Percentiles rank a stretch among this genome's conserved stretches.
Evolutionary conservation across 805 yeast genomes (phyloP).

Genomic region (Soucietia sequanensis): DNA sequence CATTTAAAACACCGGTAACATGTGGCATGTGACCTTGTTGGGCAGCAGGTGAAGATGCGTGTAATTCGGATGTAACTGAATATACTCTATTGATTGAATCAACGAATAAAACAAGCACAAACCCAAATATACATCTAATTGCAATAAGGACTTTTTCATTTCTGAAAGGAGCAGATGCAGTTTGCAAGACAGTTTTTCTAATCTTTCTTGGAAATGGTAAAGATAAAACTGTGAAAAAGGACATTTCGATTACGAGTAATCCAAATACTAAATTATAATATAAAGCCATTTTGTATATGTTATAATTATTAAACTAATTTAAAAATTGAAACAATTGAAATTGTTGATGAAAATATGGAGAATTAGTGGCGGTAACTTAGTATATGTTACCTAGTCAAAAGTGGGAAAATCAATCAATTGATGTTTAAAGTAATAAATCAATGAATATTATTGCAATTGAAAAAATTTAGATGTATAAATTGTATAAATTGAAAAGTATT

Average conservation of each 20-base stretch:
- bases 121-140: conserved; percentile 77
- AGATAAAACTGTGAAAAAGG: conserved; percentile 72
- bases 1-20: conserved; percentile 37
- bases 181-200: conserved; percentile 64
- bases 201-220: conserved; percentile 78
- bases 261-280: conserved; percentile 60
- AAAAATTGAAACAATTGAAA: no score
- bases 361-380: no score
- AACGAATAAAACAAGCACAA: conserved; percentile 77
- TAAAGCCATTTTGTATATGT: conserved; percentile 32
- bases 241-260: conserved; percentile 77
- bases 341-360: no score
- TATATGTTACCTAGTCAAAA: no score
- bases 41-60: conserved; percentile 23
- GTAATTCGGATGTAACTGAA: conserved; percentile 63
- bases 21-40: conserved; percentile 14
- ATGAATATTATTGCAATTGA: no score
- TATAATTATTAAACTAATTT: no score
- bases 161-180: conserved; percentile 67
- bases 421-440: no score
- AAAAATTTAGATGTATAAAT: no score
- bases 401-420: no score
- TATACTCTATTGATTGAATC: conserved; percentile 86
- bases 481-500: no score
- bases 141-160: conserved; percentile 72